phyloP scores from a whole-genome alignment of 176 grass and related monocot genomes.

The Hsuehochloa calcarea region DNA sequence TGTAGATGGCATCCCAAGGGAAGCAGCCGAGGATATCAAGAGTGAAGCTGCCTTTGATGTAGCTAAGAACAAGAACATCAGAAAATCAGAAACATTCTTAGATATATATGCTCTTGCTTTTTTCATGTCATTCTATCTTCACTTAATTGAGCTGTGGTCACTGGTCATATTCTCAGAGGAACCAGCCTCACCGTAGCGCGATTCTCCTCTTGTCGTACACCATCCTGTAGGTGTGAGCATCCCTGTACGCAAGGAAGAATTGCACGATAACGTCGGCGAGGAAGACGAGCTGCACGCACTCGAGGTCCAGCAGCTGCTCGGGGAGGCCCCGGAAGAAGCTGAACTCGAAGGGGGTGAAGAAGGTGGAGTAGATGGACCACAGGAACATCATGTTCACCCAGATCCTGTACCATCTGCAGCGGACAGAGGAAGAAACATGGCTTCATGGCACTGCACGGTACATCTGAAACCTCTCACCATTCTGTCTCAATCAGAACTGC shows the following conservation, averaged over 20 bases:
- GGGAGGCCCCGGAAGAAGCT: constrained; percentile 82
- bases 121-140: background rate
- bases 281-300: constrained; percentile 81
- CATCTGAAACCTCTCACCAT: background rate
- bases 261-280: constrained; percentile 68
- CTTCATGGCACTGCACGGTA: background rate
- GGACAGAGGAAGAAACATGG: background rate
- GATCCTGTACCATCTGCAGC: constrained; percentile 62
- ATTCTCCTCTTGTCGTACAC: constrained; percentile 60
- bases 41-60: constrained; percentile 66
- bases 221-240: constrained; percentile 67
- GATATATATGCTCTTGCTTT: background rate
- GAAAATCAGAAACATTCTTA: background rate
- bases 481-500: constrained; percentile 5
- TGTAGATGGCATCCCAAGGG: constrained; percentile 90
- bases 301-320: constrained; percentile 54
- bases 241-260: constrained; percentile 72
- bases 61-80: constrained; percentile 41
- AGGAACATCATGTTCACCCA: constrained; percentile 68
- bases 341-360: constrained; percentile 87
- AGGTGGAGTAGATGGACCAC: constrained; percentile 82
- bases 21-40: constrained; percentile 81
- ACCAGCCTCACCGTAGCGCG: constrained; percentile 45
- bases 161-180: too few species aligned
- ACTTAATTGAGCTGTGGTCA: background rate